Percentiles rank a stretch among this genome's conserved stretches.
phyloP scores from a whole-genome alignment of 108 stramenopile genomes.

The Nitzschia sp. region DNA sequence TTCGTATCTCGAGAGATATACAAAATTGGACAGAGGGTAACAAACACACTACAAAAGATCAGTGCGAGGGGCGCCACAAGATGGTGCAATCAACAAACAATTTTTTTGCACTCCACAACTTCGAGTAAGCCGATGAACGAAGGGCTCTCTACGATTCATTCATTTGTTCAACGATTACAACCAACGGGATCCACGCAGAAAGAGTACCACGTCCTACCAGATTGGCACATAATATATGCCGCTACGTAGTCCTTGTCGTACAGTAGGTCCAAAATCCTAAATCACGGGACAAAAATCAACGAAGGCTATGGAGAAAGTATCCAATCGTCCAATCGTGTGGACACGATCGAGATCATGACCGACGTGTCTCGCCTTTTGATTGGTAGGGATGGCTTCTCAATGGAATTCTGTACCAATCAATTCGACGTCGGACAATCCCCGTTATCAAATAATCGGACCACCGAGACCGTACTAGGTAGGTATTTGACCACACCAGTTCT shows the following conservation, averaged over 20 bases:
- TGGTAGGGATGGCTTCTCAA: not conserved
- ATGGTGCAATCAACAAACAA: too few relatives aligned
- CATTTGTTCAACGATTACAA: slow-evolving; percentile 1
- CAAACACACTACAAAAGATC: not conserved
- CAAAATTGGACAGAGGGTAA: not conserved
- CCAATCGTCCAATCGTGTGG: slow-evolving; percentile 4
- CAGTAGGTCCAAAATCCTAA: too few relatives aligned
- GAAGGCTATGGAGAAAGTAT: not conserved
- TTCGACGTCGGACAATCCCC: not conserved
- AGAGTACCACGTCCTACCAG: too few relatives aligned
- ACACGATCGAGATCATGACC: not conserved
- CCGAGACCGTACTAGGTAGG: not conserved
- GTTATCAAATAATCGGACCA: not conserved
- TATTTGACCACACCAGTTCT: too few relatives aligned
- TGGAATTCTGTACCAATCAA: not conserved
- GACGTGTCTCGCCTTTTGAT: not conserved
- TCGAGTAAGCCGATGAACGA: not conserved
- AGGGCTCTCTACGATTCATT: not conserved
- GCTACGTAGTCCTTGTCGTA: too few relatives aligned
- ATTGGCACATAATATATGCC: too few relatives aligned
- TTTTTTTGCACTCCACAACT: too few relatives aligned
- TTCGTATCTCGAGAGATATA: too few relatives aligned
- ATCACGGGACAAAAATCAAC: too few relatives aligned
- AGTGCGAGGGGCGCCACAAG: too few relatives aligned
- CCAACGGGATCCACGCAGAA: slow-evolving; percentile 5